These are phyloP conservation scores for Wickerhamomyces canadensis DNA, from an alignment of 805 yeast genomes.

Conservation along the genomic window DNA sequence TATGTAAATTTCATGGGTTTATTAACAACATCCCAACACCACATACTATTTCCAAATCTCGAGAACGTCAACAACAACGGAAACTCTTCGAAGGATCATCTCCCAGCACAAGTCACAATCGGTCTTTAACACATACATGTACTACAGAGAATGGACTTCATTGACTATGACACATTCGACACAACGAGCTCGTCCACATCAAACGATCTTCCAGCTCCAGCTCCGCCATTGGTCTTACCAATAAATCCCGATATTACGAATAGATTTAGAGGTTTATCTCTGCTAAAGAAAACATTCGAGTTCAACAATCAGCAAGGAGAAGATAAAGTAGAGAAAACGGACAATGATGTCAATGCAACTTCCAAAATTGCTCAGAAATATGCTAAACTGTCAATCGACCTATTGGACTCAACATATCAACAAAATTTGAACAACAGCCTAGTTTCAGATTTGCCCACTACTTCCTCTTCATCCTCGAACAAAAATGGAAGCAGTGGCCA, in stretches of 20 bases:
- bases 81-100: neutral
- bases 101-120: no score
- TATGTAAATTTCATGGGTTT: no score
- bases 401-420: slow-evolving; percentile 24
- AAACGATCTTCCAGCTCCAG: slow-evolving; percentile 28
- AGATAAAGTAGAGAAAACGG: slow-evolving; percentile 7
- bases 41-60: neutral
- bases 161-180: slow-evolving; percentile 21
- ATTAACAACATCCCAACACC: no score
- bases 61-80: neutral
- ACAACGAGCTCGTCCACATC: neutral
- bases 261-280: slow-evolving; percentile 31
- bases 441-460: slow-evolving; percentile 10
- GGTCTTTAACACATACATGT: no score
- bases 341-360: slow-evolving; percentile 7
- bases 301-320: neutral
- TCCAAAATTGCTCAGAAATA: slow-evolving; percentile 37
- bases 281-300: slow-evolving; percentile 23
- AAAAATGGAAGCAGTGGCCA: no score
- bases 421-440: slow-evolving; percentile 1
- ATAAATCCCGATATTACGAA: slow-evolving; percentile 30
- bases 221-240: slow-evolving; percentile 35
- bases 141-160: slow-evolving; percentile 26
- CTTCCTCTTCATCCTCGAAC: slow-evolving; percentile 1
- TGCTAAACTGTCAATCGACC: slow-evolving; percentile 40